Evolutionary conservation across 768 basidiomycete species (phyloP).

Genomic region (Pleurotus sapidus): DNA sequence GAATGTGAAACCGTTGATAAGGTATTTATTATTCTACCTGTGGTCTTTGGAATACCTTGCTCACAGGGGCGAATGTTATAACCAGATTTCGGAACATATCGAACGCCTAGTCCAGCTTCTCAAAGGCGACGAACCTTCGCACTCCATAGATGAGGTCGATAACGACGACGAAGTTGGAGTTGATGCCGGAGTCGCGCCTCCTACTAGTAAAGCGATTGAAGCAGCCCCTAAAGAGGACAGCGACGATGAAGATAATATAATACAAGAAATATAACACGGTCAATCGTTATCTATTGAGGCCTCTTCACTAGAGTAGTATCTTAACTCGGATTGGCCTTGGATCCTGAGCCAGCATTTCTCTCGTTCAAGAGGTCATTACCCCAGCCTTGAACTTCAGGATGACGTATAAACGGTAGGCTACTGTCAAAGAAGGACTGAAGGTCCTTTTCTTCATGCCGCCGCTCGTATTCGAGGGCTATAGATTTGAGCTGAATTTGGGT

Average conservation of each 20-base stretch:
- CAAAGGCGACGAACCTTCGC: conserved; percentile 70
- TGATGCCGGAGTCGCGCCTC: conserved; percentile 4
- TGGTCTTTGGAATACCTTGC: conserved; percentile 16
- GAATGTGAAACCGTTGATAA: conserved; percentile 76
- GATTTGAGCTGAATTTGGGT: background rate
- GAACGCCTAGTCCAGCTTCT: conserved; percentile 87
- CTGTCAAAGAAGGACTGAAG: conserved; percentile 81
- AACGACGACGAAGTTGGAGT: conserved; percentile 17
- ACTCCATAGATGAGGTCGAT: conserved; percentile 33
- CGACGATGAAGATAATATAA: conserved; percentile 69
- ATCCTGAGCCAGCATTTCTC: conserved; percentile 21
- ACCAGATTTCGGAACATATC: conserved; percentile 81
- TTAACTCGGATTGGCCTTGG: no score
- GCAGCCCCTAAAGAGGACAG: conserved; percentile 26
- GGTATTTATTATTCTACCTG: conserved; percentile 34
- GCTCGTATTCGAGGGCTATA: conserved; percentile 74
- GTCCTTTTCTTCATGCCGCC: conserved; percentile 36
- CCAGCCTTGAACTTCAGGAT: conserved; percentile 75
- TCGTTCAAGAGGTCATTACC: conserved; percentile 54
- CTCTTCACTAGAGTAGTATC: background rate
- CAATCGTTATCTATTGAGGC: background rate
- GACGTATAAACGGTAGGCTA: conserved; percentile 68
- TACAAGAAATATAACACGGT: conserved; percentile 64
- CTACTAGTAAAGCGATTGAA: conserved; percentile 16
- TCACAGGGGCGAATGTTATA: background rate